These are phyloP conservation scores for Penicillium sp. DNA, from an alignment of 2,329 filamentous ascomycete genomes.

Conservation along the genomic window DNA sequence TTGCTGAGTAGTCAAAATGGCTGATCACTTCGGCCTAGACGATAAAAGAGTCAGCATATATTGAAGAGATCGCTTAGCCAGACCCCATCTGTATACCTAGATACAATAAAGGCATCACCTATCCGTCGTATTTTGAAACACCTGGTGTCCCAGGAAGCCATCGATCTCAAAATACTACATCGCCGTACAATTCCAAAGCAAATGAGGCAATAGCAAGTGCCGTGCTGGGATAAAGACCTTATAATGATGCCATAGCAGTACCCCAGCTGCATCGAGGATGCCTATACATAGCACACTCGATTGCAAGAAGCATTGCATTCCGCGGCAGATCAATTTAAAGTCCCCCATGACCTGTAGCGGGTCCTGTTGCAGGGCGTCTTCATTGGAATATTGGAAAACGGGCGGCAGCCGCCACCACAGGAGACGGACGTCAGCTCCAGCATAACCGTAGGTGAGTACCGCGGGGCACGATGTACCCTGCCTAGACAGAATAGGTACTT, in stretches of 20 bases:
- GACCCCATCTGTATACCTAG: not conserved
- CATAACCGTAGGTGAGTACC: not conserved
- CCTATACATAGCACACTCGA: conserved; percentile 8
- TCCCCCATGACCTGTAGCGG: conserved; percentile 6
- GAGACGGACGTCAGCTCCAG: conserved; percentile 15
- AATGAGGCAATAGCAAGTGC: not conserved
- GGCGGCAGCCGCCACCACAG: conserved; percentile 11
- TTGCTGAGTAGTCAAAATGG: not conserved
- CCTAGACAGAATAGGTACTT: conserved; percentile 6
- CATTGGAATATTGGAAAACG: not conserved
- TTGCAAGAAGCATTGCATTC: conserved; percentile 5
- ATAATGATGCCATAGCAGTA: not conserved
- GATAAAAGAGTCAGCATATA: not conserved
- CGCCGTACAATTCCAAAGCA: not conserved
- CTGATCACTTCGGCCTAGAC: not conserved
- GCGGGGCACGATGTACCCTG: not conserved
- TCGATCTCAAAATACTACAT: not conserved
- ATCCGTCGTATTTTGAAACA: conserved; percentile 1
- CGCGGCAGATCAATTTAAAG: conserved; percentile 17
- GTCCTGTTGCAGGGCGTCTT: conserved; percentile 1
- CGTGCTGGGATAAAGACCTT: not conserved
- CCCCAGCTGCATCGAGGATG: not conserved
- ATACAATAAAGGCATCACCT: not conserved
- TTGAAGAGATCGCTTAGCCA: not conserved
- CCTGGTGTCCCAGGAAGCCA: not conserved